Conservation (phyloP, 257 asterid genomes). For the Dorcoceras hygrometricum region DNA sequence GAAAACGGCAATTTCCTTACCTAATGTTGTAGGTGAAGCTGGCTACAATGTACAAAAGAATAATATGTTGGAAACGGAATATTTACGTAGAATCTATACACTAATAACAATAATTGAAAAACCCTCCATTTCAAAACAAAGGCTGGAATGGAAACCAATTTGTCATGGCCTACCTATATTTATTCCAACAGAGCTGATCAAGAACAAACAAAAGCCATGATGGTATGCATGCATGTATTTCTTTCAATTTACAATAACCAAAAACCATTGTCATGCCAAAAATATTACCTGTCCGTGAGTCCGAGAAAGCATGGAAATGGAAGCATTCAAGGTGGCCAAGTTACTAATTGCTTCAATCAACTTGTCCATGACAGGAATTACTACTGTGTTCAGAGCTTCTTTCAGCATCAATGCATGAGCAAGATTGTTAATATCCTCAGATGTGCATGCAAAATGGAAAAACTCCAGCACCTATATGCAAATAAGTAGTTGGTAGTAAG, state of each 20-base stretch:
- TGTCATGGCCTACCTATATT: neutral
- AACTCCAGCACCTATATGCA: conserved; percentile 49
- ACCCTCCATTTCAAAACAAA: neutral
- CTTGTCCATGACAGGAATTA: conserved; percentile 45
- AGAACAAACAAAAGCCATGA: neutral
- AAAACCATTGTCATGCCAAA: neutral
- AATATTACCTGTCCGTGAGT: conserved; percentile 56
- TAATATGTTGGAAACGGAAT: conserved; percentile 9
- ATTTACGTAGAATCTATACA: neutral
- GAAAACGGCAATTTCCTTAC: conserved; percentile 64
- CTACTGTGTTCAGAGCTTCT: conserved; percentile 37
- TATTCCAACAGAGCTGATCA: neutral
- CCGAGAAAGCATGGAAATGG: conserved; percentile 53
- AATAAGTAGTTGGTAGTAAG: conserved; percentile 3
- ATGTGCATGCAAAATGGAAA: conserved; percentile 56
- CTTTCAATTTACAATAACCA: neutral
- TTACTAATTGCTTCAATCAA: conserved; percentile 37
- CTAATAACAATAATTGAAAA: neutral
- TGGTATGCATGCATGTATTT: neutral
- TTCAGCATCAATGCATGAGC: conserved; percentile 57
- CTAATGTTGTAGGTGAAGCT: conserved; percentile 62
- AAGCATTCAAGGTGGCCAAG: conserved; percentile 44
- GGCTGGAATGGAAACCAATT: neutral
- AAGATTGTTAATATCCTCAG: conserved; percentile 51
- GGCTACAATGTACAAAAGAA: conserved; percentile 33